Evolutionary conservation across 164 flowering plant species (phyloP), one percentile per base, ranked within the genome.

Genomic region (Vitis labrusca): DNA sequence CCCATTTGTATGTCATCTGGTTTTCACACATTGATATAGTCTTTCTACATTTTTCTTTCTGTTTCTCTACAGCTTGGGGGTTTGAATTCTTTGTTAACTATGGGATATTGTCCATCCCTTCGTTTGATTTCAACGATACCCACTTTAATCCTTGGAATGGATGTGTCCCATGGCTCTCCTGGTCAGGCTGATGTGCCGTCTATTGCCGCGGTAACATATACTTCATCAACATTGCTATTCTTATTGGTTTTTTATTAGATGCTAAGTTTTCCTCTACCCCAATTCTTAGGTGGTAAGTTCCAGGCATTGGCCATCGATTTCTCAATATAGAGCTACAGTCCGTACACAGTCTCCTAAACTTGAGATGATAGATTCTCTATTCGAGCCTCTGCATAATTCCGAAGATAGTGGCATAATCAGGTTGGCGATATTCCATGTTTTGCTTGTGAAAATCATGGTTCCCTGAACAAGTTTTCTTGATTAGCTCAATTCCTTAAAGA

Each of bases 351-450:
- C 74, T 9, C 78, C 78, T 3, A 75, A 71, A 9, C 64, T 63
- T 44, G 78, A 75, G 32, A 75, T 75, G 74, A 75, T 75, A 14
- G 71, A 61, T n/a, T 61, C 71, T 29, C 61, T 75, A 16, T 75
- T 75, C 51, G 71, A 75, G 62, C 63, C 48, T 3, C 59, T 63
- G 3, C 61, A 65, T 19, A 62, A 44, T 19, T 50, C 47, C 10
- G 53, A 50, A 4, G 78, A 75, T 29, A 56, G 70, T 8, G 78
- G 78, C 59, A 65, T 75, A 14, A 65, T 75, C 13, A 52, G 74
- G 78, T 74, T 14, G 30, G 48, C 9, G 44, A 37, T 37, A 3
- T 37, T 37, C 44, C 44, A 37, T 37, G 7, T 49, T 4, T 30
- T 49, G 7, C 15, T 56, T 67, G 54, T 47, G n/a, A 9, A 16